Percentiles rank a stretch among this genome's conserved stretches.
These are phyloP conservation scores for Xerocomus potaroensis DNA, from an alignment of 768 basidiomycete species.

Conservation along the genomic window DNA sequence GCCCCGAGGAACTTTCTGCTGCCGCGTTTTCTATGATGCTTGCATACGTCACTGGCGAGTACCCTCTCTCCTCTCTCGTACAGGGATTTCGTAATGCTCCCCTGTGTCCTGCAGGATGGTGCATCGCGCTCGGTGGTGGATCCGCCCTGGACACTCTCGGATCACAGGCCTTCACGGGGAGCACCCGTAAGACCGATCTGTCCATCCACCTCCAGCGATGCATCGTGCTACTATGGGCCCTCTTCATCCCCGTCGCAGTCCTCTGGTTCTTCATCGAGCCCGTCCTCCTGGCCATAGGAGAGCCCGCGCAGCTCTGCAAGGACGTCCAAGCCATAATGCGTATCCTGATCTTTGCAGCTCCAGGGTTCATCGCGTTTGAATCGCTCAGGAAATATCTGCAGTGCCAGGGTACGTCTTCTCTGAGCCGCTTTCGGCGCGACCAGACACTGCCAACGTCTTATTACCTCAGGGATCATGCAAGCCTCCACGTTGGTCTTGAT, in stretches of 20 bases:
- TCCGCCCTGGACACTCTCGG: constrained; percentile 76
- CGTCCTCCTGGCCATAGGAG: constrained; percentile 58
- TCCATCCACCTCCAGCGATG: constrained; percentile 72
- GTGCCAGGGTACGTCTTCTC: constrained; percentile 55
- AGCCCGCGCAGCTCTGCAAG: constrained; percentile 50
- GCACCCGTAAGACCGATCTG: constrained; percentile 54
- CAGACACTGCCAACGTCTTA: too few relatives aligned
- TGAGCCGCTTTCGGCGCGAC: background rate
- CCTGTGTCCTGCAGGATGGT: constrained; percentile 57
- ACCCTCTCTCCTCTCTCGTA: constrained; percentile 20
- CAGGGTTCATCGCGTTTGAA: constrained; percentile 73
- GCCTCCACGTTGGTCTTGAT: constrained; percentile 63
- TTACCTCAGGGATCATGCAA: constrained; percentile 77
- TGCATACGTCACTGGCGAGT: constrained; percentile 76
- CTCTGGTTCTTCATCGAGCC: constrained; percentile 66
- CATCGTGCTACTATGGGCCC: constrained; percentile 55
- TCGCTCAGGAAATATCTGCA: constrained; percentile 77
- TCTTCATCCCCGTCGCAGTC: constrained; percentile 58
- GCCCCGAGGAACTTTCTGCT: constrained; percentile 64
- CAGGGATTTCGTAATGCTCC: constrained; percentile 51
- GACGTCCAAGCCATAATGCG: constrained; percentile 66
- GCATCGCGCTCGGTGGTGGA: constrained; percentile 72
- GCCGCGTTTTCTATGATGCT: constrained; percentile 75
- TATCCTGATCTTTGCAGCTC: constrained; percentile 58
- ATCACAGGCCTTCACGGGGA: constrained; percentile 72